Conservation (phyloP, 2,329 filamentous ascomycete species). For the Hypoxylon sp. region DNA sequence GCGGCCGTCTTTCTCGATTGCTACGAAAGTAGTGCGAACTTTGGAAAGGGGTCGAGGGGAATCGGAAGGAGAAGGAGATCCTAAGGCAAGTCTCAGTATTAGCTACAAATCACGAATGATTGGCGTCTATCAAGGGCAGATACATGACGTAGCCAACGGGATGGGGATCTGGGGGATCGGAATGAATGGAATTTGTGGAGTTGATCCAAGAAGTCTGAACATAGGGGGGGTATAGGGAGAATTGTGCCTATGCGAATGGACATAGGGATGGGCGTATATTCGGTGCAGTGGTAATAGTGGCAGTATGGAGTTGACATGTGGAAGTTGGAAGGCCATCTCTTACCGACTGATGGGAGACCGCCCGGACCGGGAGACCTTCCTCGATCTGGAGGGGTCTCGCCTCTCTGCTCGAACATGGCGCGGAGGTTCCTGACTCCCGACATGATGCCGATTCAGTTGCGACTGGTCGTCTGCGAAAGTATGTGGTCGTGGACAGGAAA, state of each 20-base stretch:
- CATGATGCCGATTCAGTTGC: conserved; percentile 54
- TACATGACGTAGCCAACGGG: conserved; percentile 35
- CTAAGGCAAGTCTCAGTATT: conserved; percentile 46
- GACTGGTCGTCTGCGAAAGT: conserved; percentile 31
- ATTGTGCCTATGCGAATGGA: conserved; percentile 2
- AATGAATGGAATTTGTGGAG: conserved; percentile 17
- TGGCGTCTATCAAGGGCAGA: conserved; percentile 23
- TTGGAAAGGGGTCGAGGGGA: conserved; percentile 75
- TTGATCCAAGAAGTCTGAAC: conserved; percentile 1
- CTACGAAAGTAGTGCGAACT: conserved; percentile 77
- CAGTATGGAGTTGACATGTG: not conserved
- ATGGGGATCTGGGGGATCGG: not conserved
- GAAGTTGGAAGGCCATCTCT: conserved; percentile 38
- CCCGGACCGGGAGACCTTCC: conserved; percentile 69
- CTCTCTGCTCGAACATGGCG: conserved; percentile 82
- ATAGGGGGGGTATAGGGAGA: not conserved
- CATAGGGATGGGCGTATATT: not conserved
- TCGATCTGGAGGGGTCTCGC: conserved; percentile 68
- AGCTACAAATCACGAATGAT: conserved; percentile 35
- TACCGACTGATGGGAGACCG: conserved; percentile 53
- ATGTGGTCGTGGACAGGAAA: conserved; percentile 17
- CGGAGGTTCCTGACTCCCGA: conserved; percentile 77
- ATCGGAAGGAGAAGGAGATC: conserved; percentile 49
- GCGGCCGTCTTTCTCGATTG: conserved; percentile 71
- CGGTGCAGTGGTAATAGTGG: not conserved